These are phyloP conservation scores for Yarrowia keelungensis DNA, from an alignment of 805 yeast species.

Conservation along the genomic window DNA sequence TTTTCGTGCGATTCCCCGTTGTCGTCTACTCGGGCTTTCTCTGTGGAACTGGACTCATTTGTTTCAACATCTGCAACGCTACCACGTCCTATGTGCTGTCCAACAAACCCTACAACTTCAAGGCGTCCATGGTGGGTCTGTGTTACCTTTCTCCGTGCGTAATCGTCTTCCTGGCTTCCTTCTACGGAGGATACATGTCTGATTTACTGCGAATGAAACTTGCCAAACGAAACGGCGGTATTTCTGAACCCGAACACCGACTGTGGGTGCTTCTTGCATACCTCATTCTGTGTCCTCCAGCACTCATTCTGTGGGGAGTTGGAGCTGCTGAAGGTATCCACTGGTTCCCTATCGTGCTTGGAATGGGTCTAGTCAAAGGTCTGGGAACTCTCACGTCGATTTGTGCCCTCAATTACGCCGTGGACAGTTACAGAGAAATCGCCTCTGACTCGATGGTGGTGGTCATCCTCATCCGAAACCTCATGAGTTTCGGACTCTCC, in stretches of 20 bases:
- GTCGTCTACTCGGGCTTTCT: constrained; percentile 26
- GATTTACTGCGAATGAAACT: constrained; percentile 24
- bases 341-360: constrained; percentile 58
- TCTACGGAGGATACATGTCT: constrained; percentile 34
- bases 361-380: constrained; percentile 56
- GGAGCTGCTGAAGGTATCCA: constrained; percentile 58
- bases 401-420: constrained; percentile 56
- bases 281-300: constrained; percentile 55
- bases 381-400: constrained; percentile 56
- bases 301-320: constrained; percentile 60
- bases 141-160: constrained; percentile 28
- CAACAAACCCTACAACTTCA: constrained; percentile 34
- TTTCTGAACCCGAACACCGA: constrained; percentile 60
- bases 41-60: constrained; percentile 29
- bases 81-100: constrained; percentile 29
- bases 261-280: constrained; percentile 56
- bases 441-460: constrained; percentile 57
- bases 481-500: constrained; percentile 57
- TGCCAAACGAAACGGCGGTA: constrained; percentile 51
- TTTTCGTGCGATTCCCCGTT: constrained; percentile 24
- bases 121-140: constrained; percentile 27
- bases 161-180: neutral
- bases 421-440: constrained; percentile 57
- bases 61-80: constrained; percentile 37
- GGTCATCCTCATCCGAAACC: constrained; percentile 57